These are phyloP conservation scores for Rubroboletus satanas DNA, from an alignment of 768 basidiomycete species.

Conservation along the genomic window DNA sequence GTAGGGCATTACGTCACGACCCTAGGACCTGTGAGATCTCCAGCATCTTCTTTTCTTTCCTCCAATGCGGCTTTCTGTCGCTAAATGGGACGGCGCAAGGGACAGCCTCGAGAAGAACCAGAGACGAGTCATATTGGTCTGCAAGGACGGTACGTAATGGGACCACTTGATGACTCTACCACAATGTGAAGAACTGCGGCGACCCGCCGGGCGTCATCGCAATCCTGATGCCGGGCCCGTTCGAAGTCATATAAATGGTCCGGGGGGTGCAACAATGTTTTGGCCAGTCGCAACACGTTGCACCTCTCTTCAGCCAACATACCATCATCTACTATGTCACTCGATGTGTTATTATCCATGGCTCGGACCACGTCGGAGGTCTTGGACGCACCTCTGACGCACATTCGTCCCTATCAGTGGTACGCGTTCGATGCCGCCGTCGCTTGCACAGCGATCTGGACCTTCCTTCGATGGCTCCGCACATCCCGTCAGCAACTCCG, in stretches of 20 bases:
- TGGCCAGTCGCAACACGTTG: neutral
- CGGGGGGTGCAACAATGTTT: neutral
- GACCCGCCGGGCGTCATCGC: too few relatives aligned
- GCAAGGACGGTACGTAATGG: too few relatives aligned
- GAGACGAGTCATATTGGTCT: too few relatives aligned
- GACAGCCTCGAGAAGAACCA: too few relatives aligned
- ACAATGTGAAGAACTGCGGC: too few relatives aligned
- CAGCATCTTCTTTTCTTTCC: too few relatives aligned
- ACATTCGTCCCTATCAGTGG: neutral
- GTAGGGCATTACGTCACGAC: too few relatives aligned
- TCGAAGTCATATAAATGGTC: neutral
- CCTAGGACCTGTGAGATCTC: too few relatives aligned
- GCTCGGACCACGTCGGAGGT: neutral
- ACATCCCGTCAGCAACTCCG: slow-evolving; percentile 30
- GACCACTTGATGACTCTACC: too few relatives aligned
- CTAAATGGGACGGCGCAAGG: too few relatives aligned
- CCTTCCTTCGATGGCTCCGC: slow-evolving; percentile 2
- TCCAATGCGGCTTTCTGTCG: too few relatives aligned
- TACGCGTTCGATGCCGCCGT: neutral
- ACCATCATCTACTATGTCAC: neutral
- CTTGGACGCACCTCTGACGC: neutral
- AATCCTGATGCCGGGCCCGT: neutral
- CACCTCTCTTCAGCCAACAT: neutral
- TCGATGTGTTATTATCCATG: neutral
- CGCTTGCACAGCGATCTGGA: neutral